These are phyloP conservation scores for Phytophthora ohioensis DNA, from an alignment of 352 stramenopile species.

Conservation along the genomic window DNA sequence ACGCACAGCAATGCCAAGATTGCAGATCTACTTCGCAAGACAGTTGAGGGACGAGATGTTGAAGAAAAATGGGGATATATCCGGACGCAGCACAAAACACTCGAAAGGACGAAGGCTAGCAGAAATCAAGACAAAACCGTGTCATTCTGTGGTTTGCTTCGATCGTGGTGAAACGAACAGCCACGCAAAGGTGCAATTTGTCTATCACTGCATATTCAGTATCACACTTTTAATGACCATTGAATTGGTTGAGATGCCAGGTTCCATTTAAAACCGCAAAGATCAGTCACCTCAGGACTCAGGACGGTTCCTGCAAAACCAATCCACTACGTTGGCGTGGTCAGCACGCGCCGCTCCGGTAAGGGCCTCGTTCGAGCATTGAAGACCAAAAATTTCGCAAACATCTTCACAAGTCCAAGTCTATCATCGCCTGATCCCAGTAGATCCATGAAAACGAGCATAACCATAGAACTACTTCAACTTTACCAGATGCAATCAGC, in stretches of 20 bases:
- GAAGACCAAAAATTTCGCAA: no score
- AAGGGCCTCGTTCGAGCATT: no score
- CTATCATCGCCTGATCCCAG: no score
- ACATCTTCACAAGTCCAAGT: no score
- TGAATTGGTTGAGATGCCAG: neutral
- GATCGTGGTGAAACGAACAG: conserved; percentile 21
- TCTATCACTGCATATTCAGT: neutral
- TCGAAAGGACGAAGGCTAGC: conserved; percentile 19
- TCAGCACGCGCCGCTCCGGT: no score
- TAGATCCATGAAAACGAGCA: no score
- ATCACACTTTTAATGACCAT: neutral
- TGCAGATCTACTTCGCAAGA: conserved; percentile 21
- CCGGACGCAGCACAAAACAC: conserved; percentile 28
- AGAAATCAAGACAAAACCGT: conserved; percentile 15
- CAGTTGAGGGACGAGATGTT: conserved; percentile 21
- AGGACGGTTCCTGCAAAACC: no score
- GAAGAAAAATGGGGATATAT: conserved; percentile 36
- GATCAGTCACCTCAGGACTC: no score
- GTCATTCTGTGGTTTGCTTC: conserved; percentile 26
- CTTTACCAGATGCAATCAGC: no score
- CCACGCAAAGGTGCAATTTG: neutral
- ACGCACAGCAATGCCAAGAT: conserved; percentile 2
- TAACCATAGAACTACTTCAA: no score
- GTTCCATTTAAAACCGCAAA: no score
- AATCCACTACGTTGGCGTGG: no score